Base-by-base conservation (phyloP, 768 basidiomycete genomes). In the Boletellus sp. region DNA sequence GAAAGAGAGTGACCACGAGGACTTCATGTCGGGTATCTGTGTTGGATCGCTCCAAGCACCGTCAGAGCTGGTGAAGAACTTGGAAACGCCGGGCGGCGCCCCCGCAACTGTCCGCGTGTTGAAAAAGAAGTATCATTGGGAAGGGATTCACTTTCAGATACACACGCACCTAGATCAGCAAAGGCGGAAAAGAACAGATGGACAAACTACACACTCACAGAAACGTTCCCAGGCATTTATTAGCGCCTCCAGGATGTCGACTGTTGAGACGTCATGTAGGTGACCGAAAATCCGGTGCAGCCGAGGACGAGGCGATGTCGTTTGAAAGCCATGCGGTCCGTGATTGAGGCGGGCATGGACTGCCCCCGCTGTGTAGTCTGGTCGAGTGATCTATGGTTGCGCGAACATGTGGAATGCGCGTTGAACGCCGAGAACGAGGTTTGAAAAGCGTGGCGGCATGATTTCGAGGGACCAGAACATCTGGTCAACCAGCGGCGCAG, bases 1-100 rank as follows among this genome's bases (percentile, higher is more conserved):
- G 56, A 56, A 47, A 58, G 57, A 55, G 49, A 62, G 51, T 41
- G 51, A 36, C 60, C 65, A 68, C 64, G 67, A 64, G 67, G 62
- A 58, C 39, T 64, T 68, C 68, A 68, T 68, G 60, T 68, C 66
- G 66, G 64, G 60, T 68, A 68, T 70, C 66, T 69, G 65, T 52
- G 55, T 57, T 57, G 54, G 57, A 70, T 70, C 66, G 59, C 62
- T 64, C 64, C 61, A 68, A 60, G 53, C 52, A 57, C 53, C 17
- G 56, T 58, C 52, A 44, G 56, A 56, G 54, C 53, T 56, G 44
- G 50, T 57, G 60, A 52, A 55, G 50, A 33, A 42, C 51, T 33
- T 60, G 45, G 62, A 58, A 58, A 63, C 38, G 40, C 63, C 53
- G 53, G 40, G 52, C 53, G 54, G 45, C 60, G 54, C 52, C 43